These are phyloP conservation scores for Tricholoma furcatifolium DNA, from an alignment of 768 basidiomycete genomes.

Conservation along the genomic window DNA sequence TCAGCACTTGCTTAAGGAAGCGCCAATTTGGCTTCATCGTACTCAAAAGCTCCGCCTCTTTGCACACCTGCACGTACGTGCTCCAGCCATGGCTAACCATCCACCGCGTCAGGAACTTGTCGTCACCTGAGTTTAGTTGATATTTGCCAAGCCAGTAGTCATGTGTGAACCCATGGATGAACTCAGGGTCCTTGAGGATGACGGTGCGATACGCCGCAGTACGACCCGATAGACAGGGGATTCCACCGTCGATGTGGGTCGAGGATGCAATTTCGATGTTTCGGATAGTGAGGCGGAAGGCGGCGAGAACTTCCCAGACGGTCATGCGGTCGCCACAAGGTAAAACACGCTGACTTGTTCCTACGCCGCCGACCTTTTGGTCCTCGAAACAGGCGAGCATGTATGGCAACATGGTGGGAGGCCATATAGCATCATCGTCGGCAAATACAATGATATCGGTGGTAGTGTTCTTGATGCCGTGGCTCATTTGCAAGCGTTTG, in stretches of 20 bases:
- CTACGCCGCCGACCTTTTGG: slow-evolving; percentile 90
- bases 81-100: slow-evolving; percentile 96
- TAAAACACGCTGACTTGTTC: slow-evolving; percentile 88
- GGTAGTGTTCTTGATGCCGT: slow-evolving; percentile 86
- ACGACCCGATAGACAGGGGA: slow-evolving; percentile 89
- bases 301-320: slow-evolving; percentile 93
- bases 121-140: slow-evolving; percentile 91
- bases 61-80: slow-evolving; percentile 89
- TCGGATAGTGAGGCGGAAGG: slow-evolving; percentile 88
- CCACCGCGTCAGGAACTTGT: slow-evolving; percentile 94
- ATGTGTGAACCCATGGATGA: slow-evolving; percentile 90
- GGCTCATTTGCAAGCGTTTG: slow-evolving; percentile 91
- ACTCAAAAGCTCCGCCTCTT: slow-evolving; percentile 80
- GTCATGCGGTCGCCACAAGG: slow-evolving; percentile 78
- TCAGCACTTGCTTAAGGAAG: slow-evolving; percentile 89
- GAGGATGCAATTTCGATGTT: slow-evolving; percentile 91
- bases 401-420: slow-evolving; percentile 84
- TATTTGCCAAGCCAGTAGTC: slow-evolving; percentile 94
- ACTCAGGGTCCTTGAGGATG: slow-evolving; percentile 93
- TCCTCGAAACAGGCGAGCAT: slow-evolving; percentile 93
- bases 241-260: slow-evolving; percentile 90
- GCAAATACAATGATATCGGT: slow-evolving; percentile 95
- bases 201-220: slow-evolving; percentile 94
- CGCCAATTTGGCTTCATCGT: slow-evolving; percentile 98
- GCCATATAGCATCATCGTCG: slow-evolving; percentile 97